phyloP scores from a whole-genome alignment of 306 rosid species.

The Medicago lupulina region DNA sequence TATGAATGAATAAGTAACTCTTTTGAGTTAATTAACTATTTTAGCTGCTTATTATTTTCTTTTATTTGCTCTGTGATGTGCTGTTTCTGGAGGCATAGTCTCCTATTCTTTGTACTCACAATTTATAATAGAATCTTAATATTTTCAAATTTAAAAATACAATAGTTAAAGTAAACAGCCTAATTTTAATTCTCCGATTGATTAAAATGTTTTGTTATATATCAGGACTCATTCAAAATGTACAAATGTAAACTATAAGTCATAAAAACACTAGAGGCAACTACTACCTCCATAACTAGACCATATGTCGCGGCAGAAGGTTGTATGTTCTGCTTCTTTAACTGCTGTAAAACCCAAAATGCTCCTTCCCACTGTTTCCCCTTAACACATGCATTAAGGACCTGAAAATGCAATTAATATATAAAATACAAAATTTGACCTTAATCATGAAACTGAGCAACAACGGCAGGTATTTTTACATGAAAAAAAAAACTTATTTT shows the following conservation, averaged over 20 bases:
- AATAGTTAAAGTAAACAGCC: not conserved
- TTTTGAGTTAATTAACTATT: constrained; percentile 15
- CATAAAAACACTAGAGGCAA: constrained; percentile 38
- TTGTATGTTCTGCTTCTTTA: constrained; percentile 61
- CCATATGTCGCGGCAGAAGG: constrained; percentile 80
- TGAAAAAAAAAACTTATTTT: not conserved
- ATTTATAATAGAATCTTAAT: constrained; percentile 23
- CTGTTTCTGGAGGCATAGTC: constrained; percentile 16
- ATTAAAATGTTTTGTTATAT: not conserved
- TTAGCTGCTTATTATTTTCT: constrained; percentile 3
- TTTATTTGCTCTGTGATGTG: constrained; percentile 8
- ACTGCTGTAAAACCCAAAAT: constrained; percentile 94
- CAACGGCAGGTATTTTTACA: not conserved
- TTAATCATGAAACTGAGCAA: constrained; percentile 29
- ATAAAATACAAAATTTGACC: constrained; percentile 37
- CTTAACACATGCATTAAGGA: constrained; percentile 84
- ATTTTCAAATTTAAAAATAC: constrained; percentile 26
- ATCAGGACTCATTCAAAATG: constrained; percentile 6
- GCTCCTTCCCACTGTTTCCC: constrained; percentile 95
- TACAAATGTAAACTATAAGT: constrained; percentile 29
- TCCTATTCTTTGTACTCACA: constrained; percentile 33
- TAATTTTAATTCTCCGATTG: constrained; percentile 24
- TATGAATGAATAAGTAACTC: constrained; percentile 10
- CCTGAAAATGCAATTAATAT: constrained; percentile 57
- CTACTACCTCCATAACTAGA: constrained; percentile 91